Evolutionary conservation across 2,329 filamentous ascomycete genomes (phyloP).

Genomic region (Colletotrichum trifolii): DNA sequence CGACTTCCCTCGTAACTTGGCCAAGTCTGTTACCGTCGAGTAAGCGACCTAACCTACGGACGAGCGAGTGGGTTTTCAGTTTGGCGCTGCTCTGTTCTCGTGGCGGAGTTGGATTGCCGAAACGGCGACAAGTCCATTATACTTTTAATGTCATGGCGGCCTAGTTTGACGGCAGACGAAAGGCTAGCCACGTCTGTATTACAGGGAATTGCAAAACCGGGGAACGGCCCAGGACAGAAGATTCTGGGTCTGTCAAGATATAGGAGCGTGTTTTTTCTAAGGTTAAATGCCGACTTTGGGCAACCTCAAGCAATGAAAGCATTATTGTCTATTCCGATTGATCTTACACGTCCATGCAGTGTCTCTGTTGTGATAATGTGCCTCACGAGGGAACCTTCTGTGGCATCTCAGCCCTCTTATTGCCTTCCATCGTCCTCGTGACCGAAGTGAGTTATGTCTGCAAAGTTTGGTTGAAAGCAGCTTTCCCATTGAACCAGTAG

Average conservation of each 20-base stretch:
- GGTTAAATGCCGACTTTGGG: conserved; percentile 30
- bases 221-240: conserved; percentile 26
- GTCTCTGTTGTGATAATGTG: not conserved
- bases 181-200: conserved; percentile 27
- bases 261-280: conserved; percentile 26
- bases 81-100: conserved; percentile 15
- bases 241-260: conserved; percentile 33
- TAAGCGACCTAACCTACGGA: conserved; percentile 59
- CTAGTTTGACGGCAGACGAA: conserved; percentile 6
- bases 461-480: conserved; percentile 4
- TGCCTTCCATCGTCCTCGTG: not conserved
- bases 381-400: not conserved
- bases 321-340: conserved; percentile 35
- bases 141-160: conserved; percentile 25
- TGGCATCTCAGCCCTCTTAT: not conserved
- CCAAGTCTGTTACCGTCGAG: conserved; percentile 99
- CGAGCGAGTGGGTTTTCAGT: conserved; percentile 16
- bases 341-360: conserved; percentile 6
- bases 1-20: conserved; percentile 97
- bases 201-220: conserved; percentile 31
- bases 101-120: conserved; percentile 34
- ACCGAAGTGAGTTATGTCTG: not conserved
- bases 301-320: conserved; percentile 35
- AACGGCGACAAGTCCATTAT: conserved; percentile 31
- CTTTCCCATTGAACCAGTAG: conserved; percentile 19